These are phyloP conservation scores for Ceratocystis colombiana DNA, from an alignment of 2,329 filamentous ascomycete species.

Conservation along the genomic window DNA sequence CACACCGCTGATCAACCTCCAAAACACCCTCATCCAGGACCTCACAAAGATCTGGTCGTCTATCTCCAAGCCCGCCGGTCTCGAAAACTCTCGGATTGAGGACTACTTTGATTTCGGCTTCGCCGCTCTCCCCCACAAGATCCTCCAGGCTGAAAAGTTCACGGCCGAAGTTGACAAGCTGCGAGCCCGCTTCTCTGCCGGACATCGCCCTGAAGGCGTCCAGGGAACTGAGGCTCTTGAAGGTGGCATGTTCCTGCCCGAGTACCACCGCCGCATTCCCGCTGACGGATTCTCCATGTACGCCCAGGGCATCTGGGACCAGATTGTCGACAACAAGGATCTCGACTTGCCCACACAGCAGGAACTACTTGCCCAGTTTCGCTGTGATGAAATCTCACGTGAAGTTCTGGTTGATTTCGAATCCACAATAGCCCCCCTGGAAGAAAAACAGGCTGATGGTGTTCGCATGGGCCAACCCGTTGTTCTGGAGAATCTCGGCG, in stretches of 20 bases:
- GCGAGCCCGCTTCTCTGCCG: slow-evolving; percentile 70
- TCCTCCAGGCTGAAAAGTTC: slow-evolving; percentile 88
- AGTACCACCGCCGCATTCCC: slow-evolving; percentile 91
- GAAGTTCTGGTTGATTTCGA: slow-evolving; percentile 83
- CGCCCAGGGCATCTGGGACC: slow-evolving; percentile 90
- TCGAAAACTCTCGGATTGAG: slow-evolving; percentile 81
- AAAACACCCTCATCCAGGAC: slow-evolving; percentile 82
- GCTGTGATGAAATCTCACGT: slow-evolving; percentile 90
- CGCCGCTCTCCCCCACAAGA: slow-evolving; percentile 89
- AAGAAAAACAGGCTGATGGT: slow-evolving; percentile 72
- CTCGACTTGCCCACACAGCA: slow-evolving; percentile 93
- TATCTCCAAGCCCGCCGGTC: slow-evolving; percentile 78
- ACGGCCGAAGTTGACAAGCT: slow-evolving; percentile 68
- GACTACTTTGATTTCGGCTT: slow-evolving; percentile 99
- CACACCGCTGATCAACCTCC: slow-evolving; percentile 81
- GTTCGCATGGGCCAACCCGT: slow-evolving; percentile 60
- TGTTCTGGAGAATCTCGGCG: slow-evolving; percentile 65
- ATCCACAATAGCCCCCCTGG: slow-evolving; percentile 66
- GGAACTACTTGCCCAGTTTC: slow-evolving; percentile 90
- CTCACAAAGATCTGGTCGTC: slow-evolving; percentile 85
- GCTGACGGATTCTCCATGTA: slow-evolving; percentile 95
- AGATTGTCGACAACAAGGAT: slow-evolving; percentile 98
- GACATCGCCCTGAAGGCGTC: slow-evolving; percentile 59
- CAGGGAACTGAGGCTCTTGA: slow-evolving; percentile 55
- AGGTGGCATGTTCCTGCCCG: slow-evolving; percentile 76